Evolutionary conservation across 2,329 filamentous ascomycete genomes (phyloP).

Genomic region (Penicillium verrucosum): DNA sequence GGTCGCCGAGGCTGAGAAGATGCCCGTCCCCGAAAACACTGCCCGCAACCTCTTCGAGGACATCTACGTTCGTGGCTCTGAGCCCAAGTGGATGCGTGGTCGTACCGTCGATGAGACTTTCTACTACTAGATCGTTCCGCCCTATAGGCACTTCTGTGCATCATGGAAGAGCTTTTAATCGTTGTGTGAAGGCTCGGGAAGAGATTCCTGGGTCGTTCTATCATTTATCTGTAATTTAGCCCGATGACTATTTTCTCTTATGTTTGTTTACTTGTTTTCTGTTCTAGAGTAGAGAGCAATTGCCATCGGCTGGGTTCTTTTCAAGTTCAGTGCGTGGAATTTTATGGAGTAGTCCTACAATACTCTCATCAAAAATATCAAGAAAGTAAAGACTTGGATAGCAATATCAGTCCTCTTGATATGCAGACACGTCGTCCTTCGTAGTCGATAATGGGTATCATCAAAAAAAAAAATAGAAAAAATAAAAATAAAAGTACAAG

Average conservation of each 20-base stretch:
- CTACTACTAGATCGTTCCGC: constrained; percentile 57
- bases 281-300: constrained; percentile 28
- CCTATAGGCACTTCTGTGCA: constrained; percentile 7
- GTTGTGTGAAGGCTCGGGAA: constrained; percentile 8
- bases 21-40: constrained; percentile 74
- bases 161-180: constrained; percentile 15
- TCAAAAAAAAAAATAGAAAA: background rate
- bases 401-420: background rate
- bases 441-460: constrained; percentile 21
- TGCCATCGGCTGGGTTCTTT: constrained; percentile 16
- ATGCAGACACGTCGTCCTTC: background rate
- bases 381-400: background rate
- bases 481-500: background rate
- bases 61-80: constrained; percentile 84
- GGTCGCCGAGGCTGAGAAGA: constrained; percentile 85
- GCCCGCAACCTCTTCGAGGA: constrained; percentile 89
- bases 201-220: constrained; percentile 22
- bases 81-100: constrained; percentile 84
- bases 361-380: background rate
- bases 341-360: background rate
- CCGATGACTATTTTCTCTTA: constrained; percentile 30
- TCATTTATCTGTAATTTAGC: constrained; percentile 41
- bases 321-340: background rate
- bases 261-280: constrained; percentile 24
- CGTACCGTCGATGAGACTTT: constrained; percentile 89